These are phyloP conservation scores for Pythium pectinolyticum DNA, from an alignment of 352 stramenopile genomes.

Conservation along the genomic window DNA sequence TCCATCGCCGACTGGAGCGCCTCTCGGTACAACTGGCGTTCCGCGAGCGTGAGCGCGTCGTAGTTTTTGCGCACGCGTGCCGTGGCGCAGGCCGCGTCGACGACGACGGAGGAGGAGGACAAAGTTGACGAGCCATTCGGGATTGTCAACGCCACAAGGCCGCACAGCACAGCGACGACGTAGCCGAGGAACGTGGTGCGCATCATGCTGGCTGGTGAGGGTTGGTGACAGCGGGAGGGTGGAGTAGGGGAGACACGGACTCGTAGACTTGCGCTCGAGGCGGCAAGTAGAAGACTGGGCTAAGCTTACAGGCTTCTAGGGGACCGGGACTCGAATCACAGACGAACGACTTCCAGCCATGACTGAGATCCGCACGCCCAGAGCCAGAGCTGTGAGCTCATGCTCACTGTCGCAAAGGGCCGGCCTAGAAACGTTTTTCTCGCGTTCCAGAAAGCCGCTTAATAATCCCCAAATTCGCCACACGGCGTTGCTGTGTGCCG, in stretches of 20 bases:
- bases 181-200: slow-evolving; percentile 1
- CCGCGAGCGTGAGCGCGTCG: slow-evolving; percentile 17
- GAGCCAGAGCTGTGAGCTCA: too few species aligned
- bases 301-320: too few species aligned
- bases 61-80: slow-evolving; percentile 26
- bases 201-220: not conserved
- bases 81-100: slow-evolving; percentile 12
- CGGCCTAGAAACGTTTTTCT: too few species aligned
- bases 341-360: too few species aligned
- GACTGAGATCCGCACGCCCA: too few species aligned
- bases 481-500: not conserved
- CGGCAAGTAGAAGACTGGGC: slow-evolving; percentile 22
- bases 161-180: slow-evolving; percentile 6
- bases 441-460: not conserved
- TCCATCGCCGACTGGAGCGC: slow-evolving; percentile 27
- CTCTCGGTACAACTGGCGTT: slow-evolving; percentile 14
- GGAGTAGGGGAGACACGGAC: not conserved
- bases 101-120: not conserved
- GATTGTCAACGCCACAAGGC: too few species aligned
- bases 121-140: too few species aligned
- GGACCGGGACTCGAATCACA: not conserved
- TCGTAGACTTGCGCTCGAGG: not conserved
- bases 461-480: too few species aligned
- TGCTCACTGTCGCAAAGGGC: too few species aligned
- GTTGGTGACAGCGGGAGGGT: too few species aligned